phyloP scores from a whole-genome alignment of 345 rosid genomes.

The Gossypium ekmanianum region DNA sequence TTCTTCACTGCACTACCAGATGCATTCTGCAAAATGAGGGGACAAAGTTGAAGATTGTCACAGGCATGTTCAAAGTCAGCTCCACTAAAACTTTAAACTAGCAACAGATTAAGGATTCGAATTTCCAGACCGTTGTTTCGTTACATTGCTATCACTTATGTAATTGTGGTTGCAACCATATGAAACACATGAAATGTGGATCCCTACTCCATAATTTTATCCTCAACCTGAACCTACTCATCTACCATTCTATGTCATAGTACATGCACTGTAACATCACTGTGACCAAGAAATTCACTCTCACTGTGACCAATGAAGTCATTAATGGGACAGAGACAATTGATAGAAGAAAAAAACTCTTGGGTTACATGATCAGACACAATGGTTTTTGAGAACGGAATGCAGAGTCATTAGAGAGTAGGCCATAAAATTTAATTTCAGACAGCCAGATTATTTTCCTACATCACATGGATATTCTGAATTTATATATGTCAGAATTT shows the following conservation, averaged over 20 bases:
- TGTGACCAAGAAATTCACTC: not conserved
- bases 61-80: not conserved
- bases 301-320: not conserved
- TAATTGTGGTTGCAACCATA: not conserved
- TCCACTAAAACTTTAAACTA: not conserved
- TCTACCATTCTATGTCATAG: not conserved
- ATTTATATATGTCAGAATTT: not conserved
- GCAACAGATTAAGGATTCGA: not conserved
- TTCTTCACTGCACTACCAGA: conserved; percentile 50
- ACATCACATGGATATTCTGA: conserved; percentile 5
- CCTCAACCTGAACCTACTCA: not conserved
- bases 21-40: conserved; percentile 38
- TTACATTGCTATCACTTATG: not conserved
- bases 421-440: not conserved
- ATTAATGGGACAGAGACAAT: not conserved
- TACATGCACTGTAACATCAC: not conserved
- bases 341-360: not conserved
- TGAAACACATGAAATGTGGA: not conserved
- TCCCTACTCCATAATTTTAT: not conserved
- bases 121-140: not conserved
- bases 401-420: not conserved
- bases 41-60: not conserved
- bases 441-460: not conserved
- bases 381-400: not conserved
- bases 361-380: not conserved